Conservation (phyloP, 2,329 filamentous ascomycete species). For the Iodosphaeria phyllophila region DNA sequence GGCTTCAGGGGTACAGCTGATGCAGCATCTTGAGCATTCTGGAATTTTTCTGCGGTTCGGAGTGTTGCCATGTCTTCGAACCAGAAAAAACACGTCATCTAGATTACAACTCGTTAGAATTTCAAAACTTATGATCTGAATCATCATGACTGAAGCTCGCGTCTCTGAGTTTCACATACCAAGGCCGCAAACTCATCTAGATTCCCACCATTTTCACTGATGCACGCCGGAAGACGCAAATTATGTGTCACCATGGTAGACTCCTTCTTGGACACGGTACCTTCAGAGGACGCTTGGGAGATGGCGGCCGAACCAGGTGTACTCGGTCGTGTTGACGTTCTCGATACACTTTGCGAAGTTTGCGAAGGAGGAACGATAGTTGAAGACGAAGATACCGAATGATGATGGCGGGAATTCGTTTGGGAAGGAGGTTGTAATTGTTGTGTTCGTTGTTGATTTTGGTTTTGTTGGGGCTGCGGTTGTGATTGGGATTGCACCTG, state of each 20-base stretch:
- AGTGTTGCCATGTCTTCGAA: slow-evolving; percentile 78
- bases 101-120: slow-evolving; percentile 6
- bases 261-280: slow-evolving; percentile 17
- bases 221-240: slow-evolving; percentile 56
- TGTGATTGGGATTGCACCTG: slow-evolving; percentile 2
- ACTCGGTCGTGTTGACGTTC: slow-evolving; percentile 16
- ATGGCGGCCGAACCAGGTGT: slow-evolving; percentile 17
- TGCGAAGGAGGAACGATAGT: slow-evolving; percentile 6
- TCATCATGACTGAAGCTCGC: not conserved
- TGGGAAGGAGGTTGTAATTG: slow-evolving; percentile 4
- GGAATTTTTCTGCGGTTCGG: slow-evolving; percentile 49
- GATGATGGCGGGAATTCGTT: slow-evolving; percentile 2
- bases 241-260: slow-evolving; percentile 34
- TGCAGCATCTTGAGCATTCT: slow-evolving; percentile 16
- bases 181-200: slow-evolving; percentile 70
- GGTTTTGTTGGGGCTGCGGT: slow-evolving; percentile 2
- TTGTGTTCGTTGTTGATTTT: slow-evolving; percentile 9
- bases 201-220: slow-evolving; percentile 57
- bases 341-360: slow-evolving; percentile 8
- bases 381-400: no score
- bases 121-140: slow-evolving; percentile 3
- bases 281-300: slow-evolving; percentile 11
- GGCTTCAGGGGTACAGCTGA: slow-evolving; percentile 33
- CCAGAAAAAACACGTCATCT: slow-evolving; percentile 97
- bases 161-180: slow-evolving; percentile 25